Conservation (phyloP, 169 alveolate genomes). For the Fabrea salina region DNA sequence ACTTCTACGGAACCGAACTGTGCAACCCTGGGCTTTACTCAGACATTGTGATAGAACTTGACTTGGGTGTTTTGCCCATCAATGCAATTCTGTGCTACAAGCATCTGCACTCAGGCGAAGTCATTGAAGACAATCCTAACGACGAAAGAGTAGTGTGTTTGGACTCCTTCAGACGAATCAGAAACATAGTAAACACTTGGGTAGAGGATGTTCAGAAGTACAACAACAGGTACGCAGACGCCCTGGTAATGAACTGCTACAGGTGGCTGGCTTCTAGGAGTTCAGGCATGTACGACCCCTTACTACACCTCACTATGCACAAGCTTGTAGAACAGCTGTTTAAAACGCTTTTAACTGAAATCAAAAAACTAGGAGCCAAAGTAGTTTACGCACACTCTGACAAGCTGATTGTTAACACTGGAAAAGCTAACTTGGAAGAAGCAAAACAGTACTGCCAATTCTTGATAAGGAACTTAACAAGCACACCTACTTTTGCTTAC, state of each 20-base stretch:
- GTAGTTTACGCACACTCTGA: slow-evolving; percentile 72
- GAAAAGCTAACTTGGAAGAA: slow-evolving; percentile 57
- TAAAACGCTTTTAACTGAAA: slow-evolving; percentile 49
- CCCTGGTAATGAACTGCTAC: slow-evolving; percentile 57
- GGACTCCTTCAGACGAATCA: slow-evolving; percentile 67
- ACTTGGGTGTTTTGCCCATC: slow-evolving; percentile 53
- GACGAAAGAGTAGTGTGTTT: slow-evolving; percentile 73
- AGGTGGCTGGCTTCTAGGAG: slow-evolving; percentile 78
- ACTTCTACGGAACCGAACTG: neutral
- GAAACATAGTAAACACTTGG: slow-evolving; percentile 66
- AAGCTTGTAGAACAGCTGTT: slow-evolving; percentile 67
- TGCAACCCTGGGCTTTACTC: slow-evolving; percentile 46
- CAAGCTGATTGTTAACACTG: slow-evolving; percentile 67
- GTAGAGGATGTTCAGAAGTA: slow-evolving; percentile 58
- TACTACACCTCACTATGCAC: slow-evolving; percentile 71
- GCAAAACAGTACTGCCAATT: slow-evolving; percentile 64
- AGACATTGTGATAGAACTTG: slow-evolving; percentile 72
- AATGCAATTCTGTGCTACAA: slow-evolving; percentile 35
- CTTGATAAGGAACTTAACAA: slow-evolving; percentile 52
- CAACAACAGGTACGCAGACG: slow-evolving; percentile 74
- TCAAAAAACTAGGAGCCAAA: slow-evolving; percentile 71
- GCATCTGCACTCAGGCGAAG: slow-evolving; percentile 36
- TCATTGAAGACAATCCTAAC: slow-evolving; percentile 57
- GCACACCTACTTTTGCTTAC: slow-evolving; percentile 59
- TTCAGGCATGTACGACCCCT: slow-evolving; percentile 81